Percentiles rank a stretch among this genome's conserved stretches.
Evolutionary conservation across 108 stramenopile species (phyloP).

Genomic region (Pseudonitzschia delicatissima): DNA sequence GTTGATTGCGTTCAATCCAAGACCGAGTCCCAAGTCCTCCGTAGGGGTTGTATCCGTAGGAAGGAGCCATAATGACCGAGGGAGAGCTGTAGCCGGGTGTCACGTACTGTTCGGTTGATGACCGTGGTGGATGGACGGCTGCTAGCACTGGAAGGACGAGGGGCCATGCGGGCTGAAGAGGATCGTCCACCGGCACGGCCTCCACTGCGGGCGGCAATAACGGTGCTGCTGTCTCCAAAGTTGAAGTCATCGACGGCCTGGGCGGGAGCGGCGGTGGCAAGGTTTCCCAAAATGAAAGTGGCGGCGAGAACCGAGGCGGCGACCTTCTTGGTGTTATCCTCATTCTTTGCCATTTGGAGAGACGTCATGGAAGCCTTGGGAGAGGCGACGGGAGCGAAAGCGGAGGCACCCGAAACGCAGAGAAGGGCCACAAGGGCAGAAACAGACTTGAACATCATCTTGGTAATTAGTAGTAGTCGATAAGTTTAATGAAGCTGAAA

Average conservation of each 20-base stretch:
- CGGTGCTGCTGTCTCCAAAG: conserved; percentile 22
- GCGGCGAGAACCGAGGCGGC: conserved; percentile 32
- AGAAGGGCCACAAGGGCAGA: conserved; percentile 13
- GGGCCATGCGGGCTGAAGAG: conserved; percentile 13
- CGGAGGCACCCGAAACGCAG: conserved; percentile 16
- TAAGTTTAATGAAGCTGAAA: no score
- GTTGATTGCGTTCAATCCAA: conserved; percentile 38
- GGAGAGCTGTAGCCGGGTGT: conserved; percentile 17
- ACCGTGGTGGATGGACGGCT: conserved; percentile 10
- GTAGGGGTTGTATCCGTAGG: conserved; percentile 46
- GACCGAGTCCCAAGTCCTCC: conserved; percentile 23
- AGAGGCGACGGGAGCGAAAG: conserved; percentile 9
- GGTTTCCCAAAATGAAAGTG: conserved; percentile 28
- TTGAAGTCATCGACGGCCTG: conserved; percentile 15
- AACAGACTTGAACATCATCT: conserved; percentile 22
- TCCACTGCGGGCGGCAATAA: conserved; percentile 48
- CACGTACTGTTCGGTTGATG: conserved; percentile 27
- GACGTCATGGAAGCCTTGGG: conserved; percentile 6
- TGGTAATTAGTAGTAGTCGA: no score
- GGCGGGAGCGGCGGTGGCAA: conserved; percentile 27
- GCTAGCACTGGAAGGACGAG: neutral
- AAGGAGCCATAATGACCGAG: conserved; percentile 25
- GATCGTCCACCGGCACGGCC: conserved; percentile 55
- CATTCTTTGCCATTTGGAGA: conserved; percentile 10
- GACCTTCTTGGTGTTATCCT: conserved; percentile 13